phyloP scores from a whole-genome alignment of 176 grass and related monocot genomes.

The Ensete glaucum region DNA sequence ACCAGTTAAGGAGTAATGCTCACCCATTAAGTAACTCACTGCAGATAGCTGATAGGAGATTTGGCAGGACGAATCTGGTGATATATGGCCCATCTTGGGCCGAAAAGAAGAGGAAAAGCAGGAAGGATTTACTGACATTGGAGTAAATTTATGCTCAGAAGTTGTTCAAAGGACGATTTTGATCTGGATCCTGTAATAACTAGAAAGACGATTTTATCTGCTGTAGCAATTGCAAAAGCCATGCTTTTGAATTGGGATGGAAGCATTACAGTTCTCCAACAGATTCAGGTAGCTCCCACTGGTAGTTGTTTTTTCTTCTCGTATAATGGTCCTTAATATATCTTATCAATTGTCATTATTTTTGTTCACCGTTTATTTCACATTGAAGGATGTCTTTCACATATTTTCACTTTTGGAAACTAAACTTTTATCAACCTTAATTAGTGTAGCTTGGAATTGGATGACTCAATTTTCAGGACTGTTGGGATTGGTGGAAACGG shows the following conservation, averaged over 20 bases:
- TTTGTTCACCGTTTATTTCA: too few relatives aligned
- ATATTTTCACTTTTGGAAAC: too few relatives aligned
- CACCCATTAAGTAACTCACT: constrained; percentile 2
- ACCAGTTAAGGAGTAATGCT: background rate
- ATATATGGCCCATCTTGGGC: constrained; percentile 87
- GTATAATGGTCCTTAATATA: background rate
- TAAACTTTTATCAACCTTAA: too few relatives aligned
- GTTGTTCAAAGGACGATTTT: background rate
- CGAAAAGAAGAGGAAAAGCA: constrained; percentile 54
- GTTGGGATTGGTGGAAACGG: too few relatives aligned
- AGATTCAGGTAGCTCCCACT: background rate
- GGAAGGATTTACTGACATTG: constrained; percentile 13
- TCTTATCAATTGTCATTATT: too few relatives aligned
- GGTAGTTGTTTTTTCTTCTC: background rate
- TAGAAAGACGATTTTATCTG: background rate
- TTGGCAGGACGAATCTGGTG: constrained; percentile 91
- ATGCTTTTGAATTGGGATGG: background rate
- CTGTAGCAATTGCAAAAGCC: background rate
- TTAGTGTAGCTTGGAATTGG: too few relatives aligned
- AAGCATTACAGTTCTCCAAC: background rate
- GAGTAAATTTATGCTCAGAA: background rate
- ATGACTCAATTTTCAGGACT: too few relatives aligned
- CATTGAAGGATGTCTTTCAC: too few relatives aligned
- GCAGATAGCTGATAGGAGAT: constrained; percentile 88
- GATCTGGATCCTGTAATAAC: background rate